Conservation (phyloP, 768 basidiomycete species). For the Cystobasidium ongulense region DNA sequence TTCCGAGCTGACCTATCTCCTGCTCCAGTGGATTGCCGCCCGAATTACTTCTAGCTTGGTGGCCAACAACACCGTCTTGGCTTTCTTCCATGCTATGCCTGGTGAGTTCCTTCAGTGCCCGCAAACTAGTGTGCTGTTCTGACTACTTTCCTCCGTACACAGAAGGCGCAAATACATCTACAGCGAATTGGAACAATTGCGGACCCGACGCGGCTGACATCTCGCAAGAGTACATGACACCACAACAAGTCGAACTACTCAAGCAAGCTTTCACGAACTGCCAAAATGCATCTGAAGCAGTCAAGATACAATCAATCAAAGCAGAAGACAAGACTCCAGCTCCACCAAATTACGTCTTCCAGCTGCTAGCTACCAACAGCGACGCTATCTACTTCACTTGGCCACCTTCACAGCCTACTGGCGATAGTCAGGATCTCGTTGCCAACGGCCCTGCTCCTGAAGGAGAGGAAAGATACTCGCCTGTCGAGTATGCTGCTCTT, state of each 20-base stretch:
- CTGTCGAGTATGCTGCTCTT: constrained; percentile 35
- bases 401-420: background rate
- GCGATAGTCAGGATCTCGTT: background rate
- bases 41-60: constrained; percentile 14
- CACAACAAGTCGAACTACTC: constrained; percentile 29
- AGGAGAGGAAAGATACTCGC: constrained; percentile 18
- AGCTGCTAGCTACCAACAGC: constrained; percentile 37
- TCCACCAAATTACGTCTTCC: constrained; percentile 39
- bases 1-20: constrained; percentile 25
- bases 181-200: constrained; percentile 1
- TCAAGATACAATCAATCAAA: background rate
- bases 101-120: background rate
- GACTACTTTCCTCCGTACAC: background rate
- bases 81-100: constrained; percentile 40
- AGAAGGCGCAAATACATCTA: background rate
- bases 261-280: constrained; percentile 25
- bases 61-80: constrained; percentile 36
- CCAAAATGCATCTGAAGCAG: constrained; percentile 6
- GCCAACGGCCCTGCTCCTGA: background rate
- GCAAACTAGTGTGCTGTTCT: background rate
- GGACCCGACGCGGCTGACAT: constrained; percentile 17
- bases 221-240: constrained; percentile 18
- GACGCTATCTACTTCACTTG: constrained; percentile 31
- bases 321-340: background rate
- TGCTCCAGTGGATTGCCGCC: constrained; percentile 1